Conservation (phyloP, 768 basidiomycete genomes). For the Cystobasidiopsis lactophilus region DNA sequence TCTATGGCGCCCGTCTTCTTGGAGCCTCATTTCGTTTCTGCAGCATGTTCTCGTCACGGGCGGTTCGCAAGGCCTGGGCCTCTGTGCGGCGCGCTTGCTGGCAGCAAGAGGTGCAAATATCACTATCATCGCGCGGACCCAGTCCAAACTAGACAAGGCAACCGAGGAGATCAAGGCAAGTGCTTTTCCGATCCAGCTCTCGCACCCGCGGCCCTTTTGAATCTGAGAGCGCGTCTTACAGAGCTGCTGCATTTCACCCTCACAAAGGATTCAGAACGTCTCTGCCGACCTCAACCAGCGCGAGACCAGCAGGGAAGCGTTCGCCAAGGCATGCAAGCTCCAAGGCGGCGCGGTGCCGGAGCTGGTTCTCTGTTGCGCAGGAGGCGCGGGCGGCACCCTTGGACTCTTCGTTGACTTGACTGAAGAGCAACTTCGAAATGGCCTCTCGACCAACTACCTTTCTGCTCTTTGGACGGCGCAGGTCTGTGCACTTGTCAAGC, state of each 20-base stretch:
- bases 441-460: conserved; percentile 40
- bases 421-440: conserved; percentile 36
- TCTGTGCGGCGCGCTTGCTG: conserved; percentile 46
- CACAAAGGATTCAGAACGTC: conserved; percentile 43
- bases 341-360: conserved; percentile 45
- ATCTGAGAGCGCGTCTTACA: conserved; percentile 18
- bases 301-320: conserved; percentile 36
- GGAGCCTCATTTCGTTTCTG: too few relatives aligned
- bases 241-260: conserved; percentile 34
- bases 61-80: conserved; percentile 58
- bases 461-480: conserved; percentile 34
- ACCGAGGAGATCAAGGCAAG: conserved; percentile 43
- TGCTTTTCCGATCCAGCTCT: not conserved
- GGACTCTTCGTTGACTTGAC: conserved; percentile 51
- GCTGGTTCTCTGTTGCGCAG: conserved; percentile 58
- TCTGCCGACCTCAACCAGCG: conserved; percentile 42
- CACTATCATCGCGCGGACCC: conserved; percentile 60
- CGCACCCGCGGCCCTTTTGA: not conserved
- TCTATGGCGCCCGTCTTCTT: too few relatives aligned
- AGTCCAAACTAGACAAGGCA: conserved; percentile 40
- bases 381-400: conserved; percentile 36
- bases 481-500: too few relatives aligned
- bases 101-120: conserved; percentile 52
- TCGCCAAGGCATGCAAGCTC: conserved; percentile 37
- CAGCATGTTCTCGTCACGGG: conserved; percentile 75